A percentile compares a stretch with the other conserved stretches of the same genome.
These are phyloP conservation scores for Lasiodiplodia hormozganensis DNA, from an alignment of 2,329 filamentous ascomycete genomes.

Conservation along the genomic window DNA sequence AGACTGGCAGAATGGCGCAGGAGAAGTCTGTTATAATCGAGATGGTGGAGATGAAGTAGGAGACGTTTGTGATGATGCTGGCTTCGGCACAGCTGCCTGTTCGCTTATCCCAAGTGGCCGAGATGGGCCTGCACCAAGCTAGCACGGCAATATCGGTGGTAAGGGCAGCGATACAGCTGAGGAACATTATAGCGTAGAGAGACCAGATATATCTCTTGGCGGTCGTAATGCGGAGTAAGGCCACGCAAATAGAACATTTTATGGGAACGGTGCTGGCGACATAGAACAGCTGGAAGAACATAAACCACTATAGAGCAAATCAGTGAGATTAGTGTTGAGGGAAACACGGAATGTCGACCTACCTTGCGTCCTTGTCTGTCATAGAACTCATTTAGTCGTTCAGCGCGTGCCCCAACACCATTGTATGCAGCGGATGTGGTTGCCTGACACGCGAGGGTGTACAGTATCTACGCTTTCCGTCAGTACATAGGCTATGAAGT, in stretches of 20 bases:
- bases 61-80: slow-evolving; percentile 37
- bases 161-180: background rate
- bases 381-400: background rate
- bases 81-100: background rate
- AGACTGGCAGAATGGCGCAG: slow-evolving; percentile 42
- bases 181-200: background rate
- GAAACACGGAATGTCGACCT: background rate
- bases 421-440: background rate
- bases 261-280: slow-evolving; percentile 5
- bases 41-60: slow-evolving; percentile 44
- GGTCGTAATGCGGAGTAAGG: slow-evolving; percentile 12
- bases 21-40: slow-evolving; percentile 42
- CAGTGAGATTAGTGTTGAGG: background rate
- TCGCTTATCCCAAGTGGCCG: slow-evolving; percentile 26
- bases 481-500: background rate
- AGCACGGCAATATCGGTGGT: slow-evolving; percentile 11
- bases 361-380: background rate
- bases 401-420: background rate
- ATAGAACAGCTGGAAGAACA: slow-evolving; percentile 8
- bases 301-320: background rate
- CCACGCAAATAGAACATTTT: slow-evolving; percentile 18
- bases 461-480: too few relatives aligned
- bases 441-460: too few relatives aligned
- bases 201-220: background rate
- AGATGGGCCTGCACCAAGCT: slow-evolving; percentile 24